phyloP scores from a whole-genome alignment of 31 red algal species.

The Asparagopsis taxiformis region DNA sequence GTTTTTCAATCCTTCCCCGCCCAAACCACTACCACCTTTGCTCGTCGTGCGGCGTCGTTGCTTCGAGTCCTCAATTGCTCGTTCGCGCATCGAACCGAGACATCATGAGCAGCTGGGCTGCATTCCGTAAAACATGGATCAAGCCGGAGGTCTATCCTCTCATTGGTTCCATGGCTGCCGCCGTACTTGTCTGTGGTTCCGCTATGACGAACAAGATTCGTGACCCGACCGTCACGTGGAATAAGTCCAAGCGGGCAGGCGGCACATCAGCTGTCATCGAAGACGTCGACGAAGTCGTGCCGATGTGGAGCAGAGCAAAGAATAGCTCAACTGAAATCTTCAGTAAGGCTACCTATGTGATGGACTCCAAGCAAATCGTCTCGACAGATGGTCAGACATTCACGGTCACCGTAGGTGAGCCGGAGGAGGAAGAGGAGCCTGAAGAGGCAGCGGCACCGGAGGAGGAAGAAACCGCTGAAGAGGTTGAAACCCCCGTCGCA shows the following conservation, averaged over 20 bases:
- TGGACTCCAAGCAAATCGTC: slow-evolving; percentile 7
- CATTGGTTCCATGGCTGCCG: slow-evolving; percentile 73
- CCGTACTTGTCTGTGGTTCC: slow-evolving; percentile 40
- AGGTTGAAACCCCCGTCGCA: neutral
- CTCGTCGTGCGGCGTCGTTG: neutral
- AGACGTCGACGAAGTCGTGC: slow-evolving; percentile 53
- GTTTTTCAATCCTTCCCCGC: neutral
- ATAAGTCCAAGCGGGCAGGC: slow-evolving; percentile 34
- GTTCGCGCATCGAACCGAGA: too few species aligned
- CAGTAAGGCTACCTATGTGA: slow-evolving; percentile 19
- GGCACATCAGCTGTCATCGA: slow-evolving; percentile 26
- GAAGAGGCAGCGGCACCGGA: slow-evolving; percentile 14
- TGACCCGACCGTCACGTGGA: slow-evolving; percentile 58
- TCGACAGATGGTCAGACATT: neutral
- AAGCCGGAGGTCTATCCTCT: slow-evolving; percentile 83
- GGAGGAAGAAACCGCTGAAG: slow-evolving; percentile 8
- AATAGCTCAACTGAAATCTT: slow-evolving; percentile 53
- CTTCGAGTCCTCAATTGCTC: too few species aligned
- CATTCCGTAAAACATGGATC: slow-evolving; percentile 64
- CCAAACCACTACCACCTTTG: neutral
- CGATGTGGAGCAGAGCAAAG: slow-evolving; percentile 50
- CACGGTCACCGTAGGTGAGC: slow-evolving; percentile 15
- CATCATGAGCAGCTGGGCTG: slow-evolving; percentile 34
- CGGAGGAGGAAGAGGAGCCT: slow-evolving; percentile 46
- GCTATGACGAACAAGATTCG: slow-evolving; percentile 49